phyloP scores from a whole-genome alignment of 2,329 filamentous ascomycete genomes.

The Aspergillus floridensis region DNA sequence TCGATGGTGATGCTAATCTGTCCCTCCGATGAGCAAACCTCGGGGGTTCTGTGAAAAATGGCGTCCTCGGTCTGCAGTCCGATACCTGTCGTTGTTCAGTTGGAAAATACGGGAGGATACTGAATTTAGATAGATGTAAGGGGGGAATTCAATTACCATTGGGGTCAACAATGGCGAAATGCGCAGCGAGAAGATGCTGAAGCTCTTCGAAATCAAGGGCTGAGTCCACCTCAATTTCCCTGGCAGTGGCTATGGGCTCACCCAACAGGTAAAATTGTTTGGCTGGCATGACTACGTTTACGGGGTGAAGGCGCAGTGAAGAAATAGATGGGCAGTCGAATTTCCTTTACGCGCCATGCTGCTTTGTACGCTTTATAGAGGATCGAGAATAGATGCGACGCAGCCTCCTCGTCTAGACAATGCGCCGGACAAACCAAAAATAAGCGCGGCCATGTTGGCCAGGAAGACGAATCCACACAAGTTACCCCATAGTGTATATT shows the following conservation, averaged over 20 bases:
- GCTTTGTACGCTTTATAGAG: neutral
- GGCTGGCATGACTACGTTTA: slow-evolving; percentile 12
- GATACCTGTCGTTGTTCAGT: slow-evolving; percentile 15
- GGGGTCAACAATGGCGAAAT: slow-evolving; percentile 33
- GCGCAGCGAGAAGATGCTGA: slow-evolving; percentile 25
- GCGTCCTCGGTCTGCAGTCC: slow-evolving; percentile 19
- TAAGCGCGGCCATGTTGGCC: no score
- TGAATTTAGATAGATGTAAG: no score
- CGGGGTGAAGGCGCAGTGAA: neutral
- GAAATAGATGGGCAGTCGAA: neutral
- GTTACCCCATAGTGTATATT: neutral
- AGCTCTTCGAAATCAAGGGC: slow-evolving; percentile 19
- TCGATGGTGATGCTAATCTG: slow-evolving; percentile 28
- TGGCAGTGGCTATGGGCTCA: slow-evolving; percentile 20
- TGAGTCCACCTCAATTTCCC: slow-evolving; percentile 22
- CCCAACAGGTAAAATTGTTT: slow-evolving; percentile 24
- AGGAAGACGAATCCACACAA: neutral
- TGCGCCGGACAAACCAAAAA: slow-evolving; percentile 1
- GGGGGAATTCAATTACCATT: slow-evolving; percentile 19
- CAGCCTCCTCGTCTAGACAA: neutral
- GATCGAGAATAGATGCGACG: no score
- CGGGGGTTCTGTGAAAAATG: slow-evolving; percentile 14
- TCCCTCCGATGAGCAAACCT: slow-evolving; percentile 12
- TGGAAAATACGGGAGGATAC: no score
- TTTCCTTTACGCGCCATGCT: neutral